Evolutionary conservation across 495 filamentous ascomycete genomes (phyloP).

Genomic region (Neurospora sp.): DNA sequence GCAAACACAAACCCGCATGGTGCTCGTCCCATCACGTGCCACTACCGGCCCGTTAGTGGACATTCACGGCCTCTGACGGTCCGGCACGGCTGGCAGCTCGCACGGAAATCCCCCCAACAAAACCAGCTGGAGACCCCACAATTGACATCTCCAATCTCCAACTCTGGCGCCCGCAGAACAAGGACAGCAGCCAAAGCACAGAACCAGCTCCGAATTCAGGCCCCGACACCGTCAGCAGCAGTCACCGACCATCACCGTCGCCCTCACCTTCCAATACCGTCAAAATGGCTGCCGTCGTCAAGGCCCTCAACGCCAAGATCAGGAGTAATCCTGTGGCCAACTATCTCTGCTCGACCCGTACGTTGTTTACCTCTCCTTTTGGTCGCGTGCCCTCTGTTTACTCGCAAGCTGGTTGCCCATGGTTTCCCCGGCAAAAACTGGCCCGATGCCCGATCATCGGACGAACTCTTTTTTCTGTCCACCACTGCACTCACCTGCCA

Average conservation of each 20-base stretch:
- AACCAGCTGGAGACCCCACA: neutral
- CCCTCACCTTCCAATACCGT: neutral
- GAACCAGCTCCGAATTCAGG: neutral
- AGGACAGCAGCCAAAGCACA: neutral
- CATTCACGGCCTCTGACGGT: neutral
- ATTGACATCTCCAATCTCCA: neutral
- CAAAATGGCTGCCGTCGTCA: constrained; percentile 74
- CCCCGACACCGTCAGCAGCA: neutral
- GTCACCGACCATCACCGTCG: neutral
- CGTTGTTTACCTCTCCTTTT: constrained; percentile 28
- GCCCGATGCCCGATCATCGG: neutral
- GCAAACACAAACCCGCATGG: neutral
- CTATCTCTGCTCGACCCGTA: constrained; percentile 95
- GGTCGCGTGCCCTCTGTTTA: neutral
- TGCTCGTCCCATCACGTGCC: neutral
- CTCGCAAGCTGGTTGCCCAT: neutral
- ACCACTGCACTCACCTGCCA: too few relatives aligned
- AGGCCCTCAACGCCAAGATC: constrained; percentile 88
- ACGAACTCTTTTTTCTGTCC: neutral
- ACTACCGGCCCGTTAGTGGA: neutral
- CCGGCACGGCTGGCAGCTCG: neutral
- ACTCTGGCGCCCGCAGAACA: neutral
- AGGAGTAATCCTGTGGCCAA: constrained; percentile 71
- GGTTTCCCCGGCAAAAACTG: neutral
- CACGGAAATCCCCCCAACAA: neutral